Conservation (phyloP, 164 flowering plant genomes). For the Tinospora cordifolia region DNA sequence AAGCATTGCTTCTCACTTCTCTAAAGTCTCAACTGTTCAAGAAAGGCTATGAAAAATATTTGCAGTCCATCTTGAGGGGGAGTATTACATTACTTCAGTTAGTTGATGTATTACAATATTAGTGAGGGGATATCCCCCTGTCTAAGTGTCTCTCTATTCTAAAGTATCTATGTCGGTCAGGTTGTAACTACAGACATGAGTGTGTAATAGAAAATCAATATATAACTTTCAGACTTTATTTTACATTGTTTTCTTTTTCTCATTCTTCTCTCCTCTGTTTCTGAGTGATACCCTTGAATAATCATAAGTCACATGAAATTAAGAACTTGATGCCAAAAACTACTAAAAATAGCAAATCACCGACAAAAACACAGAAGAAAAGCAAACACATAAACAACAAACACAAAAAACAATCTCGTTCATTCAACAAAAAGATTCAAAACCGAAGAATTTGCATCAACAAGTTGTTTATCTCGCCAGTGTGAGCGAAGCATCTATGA, state of each 20-base stretch:
- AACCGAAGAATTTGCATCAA: not conserved
- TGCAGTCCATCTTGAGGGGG: constrained; percentile 4
- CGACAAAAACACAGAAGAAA: not conserved
- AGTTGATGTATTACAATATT: too few species aligned
- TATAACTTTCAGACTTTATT: too few species aligned
- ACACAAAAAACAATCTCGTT: not conserved
- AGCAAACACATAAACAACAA: not conserved
- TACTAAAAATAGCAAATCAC: not conserved
- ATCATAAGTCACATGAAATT: not conserved
- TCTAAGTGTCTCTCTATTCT: too few species aligned
- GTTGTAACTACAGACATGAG: too few species aligned
- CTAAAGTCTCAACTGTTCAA: not conserved
- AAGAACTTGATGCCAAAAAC: not conserved
- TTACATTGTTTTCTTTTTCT: too few species aligned
- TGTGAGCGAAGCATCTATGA: constrained; percentile 41
- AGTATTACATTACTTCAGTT: too few species aligned
- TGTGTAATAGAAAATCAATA: too few species aligned
- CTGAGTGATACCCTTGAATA: constrained; percentile 44
- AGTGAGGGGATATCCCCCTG: too few species aligned
- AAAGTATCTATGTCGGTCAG: too few species aligned
- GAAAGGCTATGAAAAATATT: not conserved
- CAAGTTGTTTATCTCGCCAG: constrained; percentile 55
- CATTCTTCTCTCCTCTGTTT: too few species aligned
- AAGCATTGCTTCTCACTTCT: too few species aligned
- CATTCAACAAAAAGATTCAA: not conserved